Conservation (phyloP, 2,329 filamentous ascomycete genomes). For the Xylaria hypoxylon region DNA sequence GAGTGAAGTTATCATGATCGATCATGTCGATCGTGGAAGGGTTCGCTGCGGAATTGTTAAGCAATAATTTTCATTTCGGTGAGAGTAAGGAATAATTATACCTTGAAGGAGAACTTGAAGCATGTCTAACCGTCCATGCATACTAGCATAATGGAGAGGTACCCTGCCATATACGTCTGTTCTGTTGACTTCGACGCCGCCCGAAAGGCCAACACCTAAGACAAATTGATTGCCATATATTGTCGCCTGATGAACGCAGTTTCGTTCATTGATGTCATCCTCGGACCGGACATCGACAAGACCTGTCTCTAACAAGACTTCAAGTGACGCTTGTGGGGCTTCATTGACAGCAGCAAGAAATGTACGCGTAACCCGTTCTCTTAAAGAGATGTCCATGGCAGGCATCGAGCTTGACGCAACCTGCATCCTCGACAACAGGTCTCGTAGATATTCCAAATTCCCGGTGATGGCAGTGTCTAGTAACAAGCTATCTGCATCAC, state of each 20-base stretch:
- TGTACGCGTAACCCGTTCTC: conserved; percentile 85
- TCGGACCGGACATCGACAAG: conserved; percentile 92
- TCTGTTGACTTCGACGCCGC: conserved; percentile 79
- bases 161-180: conserved; percentile 95
- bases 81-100: conserved; percentile 49
- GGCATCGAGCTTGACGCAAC: conserved; percentile 60
- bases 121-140: conserved; percentile 91
- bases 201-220: conserved; percentile 78
- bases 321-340: conserved; percentile 80
- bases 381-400: conserved; percentile 64
- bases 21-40: conserved; percentile 84
- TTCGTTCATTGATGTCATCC: conserved; percentile 97
- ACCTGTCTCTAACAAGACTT: conserved; percentile 80
- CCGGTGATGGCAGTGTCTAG: conserved; percentile 87
- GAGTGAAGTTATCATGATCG: conserved; percentile 97
- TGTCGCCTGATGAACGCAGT: conserved; percentile 95
- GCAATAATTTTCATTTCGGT: conserved; percentile 1
- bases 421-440: conserved; percentile 81
- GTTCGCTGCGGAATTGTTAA: conserved; percentile 61
- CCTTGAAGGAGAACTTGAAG: conserved; percentile 77
- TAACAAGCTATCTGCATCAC: conserved; percentile 88
- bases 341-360: conserved; percentile 92
- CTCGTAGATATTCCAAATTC: conserved; percentile 80
- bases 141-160: conserved; percentile 94
- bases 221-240: conserved; percentile 90